Evolutionary conservation across 2,329 filamentous ascomycete species (phyloP).

Genomic region (Fusarium haematococcum): DNA sequence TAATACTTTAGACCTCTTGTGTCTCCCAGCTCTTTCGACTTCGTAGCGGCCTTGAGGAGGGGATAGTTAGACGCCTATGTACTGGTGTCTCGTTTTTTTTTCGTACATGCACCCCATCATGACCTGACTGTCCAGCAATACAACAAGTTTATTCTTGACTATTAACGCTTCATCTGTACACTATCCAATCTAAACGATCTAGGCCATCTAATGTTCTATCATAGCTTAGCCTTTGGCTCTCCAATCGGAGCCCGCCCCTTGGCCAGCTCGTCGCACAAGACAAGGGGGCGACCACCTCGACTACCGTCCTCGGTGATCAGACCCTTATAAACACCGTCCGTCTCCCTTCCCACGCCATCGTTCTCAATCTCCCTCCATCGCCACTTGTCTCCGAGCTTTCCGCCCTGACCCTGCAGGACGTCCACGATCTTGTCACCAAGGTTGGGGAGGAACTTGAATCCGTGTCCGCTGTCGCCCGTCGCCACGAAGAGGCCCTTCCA

Average conservation of each 20-base stretch:
- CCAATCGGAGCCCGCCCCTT: constrained; percentile 40
- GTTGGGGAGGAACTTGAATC: constrained; percentile 77
- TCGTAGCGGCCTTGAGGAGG: not conserved
- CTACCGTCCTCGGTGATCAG: constrained; percentile 66
- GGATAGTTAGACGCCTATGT: not conserved
- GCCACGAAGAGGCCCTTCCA: constrained; percentile 70
- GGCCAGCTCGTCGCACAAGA: constrained; percentile 58
- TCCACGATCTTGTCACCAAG: constrained; percentile 72
- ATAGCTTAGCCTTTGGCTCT: constrained; percentile 41
- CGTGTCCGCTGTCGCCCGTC: constrained; percentile 74
- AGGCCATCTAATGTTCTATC: constrained; percentile 34
- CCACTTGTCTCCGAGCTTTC: constrained; percentile 69
- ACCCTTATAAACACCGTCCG: constrained; percentile 51
- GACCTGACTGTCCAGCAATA: not conserved
- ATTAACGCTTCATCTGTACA: constrained; percentile 25
- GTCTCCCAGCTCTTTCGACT: not conserved
- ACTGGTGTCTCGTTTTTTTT: not conserved
- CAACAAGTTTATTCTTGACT: constrained; percentile 12
- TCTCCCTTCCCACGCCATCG: constrained; percentile 49
- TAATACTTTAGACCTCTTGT: not conserved
- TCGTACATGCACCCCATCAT: not conserved
- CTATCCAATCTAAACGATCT: not conserved
- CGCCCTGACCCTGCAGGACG: constrained; percentile 60
- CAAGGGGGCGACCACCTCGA: constrained; percentile 59
- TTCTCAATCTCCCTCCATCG: constrained; percentile 70